These are phyloP conservation scores for Artomyces pyxidatus DNA, from an alignment of 768 basidiomycete genomes.

Conservation along the genomic window DNA sequence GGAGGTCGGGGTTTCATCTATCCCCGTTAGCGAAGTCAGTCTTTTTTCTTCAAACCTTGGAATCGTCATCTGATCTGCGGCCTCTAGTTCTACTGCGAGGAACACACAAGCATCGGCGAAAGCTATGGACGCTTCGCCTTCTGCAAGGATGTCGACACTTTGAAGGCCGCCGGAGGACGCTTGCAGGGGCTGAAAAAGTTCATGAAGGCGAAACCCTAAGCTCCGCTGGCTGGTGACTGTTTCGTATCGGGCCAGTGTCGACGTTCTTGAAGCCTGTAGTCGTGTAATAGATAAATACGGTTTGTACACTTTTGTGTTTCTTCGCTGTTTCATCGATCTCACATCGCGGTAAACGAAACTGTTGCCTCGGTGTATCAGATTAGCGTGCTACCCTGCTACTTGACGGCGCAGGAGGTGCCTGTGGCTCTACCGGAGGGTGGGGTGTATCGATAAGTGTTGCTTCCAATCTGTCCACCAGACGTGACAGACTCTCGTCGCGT, in stretches of 20 bases:
- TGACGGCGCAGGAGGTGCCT: too few relatives aligned
- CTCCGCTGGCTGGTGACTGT: too few relatives aligned
- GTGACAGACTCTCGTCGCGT: conserved; percentile 53
- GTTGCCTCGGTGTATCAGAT: too few relatives aligned
- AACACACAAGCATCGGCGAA: conserved; percentile 82
- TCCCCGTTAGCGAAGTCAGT: conserved; percentile 89
- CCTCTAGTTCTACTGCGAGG: conserved; percentile 89
- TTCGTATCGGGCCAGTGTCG: too few relatives aligned
- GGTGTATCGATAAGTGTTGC: conserved; percentile 4
- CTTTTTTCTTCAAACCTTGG: background rate
- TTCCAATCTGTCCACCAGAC: conserved; percentile 54
- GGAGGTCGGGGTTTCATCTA: conserved; percentile 85
- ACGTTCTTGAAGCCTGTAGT: too few relatives aligned
- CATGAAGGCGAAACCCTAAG: too few relatives aligned
- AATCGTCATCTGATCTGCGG: background rate
- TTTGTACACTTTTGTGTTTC: too few relatives aligned
- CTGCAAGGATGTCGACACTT: conserved; percentile 89
- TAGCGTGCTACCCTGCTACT: too few relatives aligned
- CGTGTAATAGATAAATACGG: too few relatives aligned
- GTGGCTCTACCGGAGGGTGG: too few relatives aligned
- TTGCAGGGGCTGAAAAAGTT: conserved; percentile 68
- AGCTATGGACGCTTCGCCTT: conserved; percentile 85
- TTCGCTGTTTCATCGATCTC: too few relatives aligned
- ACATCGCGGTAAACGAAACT: too few relatives aligned
- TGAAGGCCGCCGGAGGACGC: conserved; percentile 76